phyloP scores from a whole-genome alignment of 2,329 filamentous ascomycete genomes.

The Talaromyces sp. region DNA sequence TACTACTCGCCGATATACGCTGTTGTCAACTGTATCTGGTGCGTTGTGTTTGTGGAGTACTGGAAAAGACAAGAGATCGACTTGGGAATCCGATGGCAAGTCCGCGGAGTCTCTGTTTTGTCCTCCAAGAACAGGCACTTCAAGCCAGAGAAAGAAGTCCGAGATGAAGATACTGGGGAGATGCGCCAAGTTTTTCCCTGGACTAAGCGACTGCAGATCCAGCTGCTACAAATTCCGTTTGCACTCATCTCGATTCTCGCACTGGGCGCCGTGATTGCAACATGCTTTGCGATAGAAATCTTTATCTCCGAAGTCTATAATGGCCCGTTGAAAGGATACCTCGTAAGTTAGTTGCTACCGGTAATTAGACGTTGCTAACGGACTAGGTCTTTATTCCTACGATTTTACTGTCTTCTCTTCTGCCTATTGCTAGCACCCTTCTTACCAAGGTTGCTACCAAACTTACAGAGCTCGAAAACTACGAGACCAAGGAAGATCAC shows the following conservation, averaged over 20 bases:
- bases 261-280: conserved; percentile 80
- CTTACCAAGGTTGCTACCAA: conserved; percentile 74
- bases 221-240: conserved; percentile 84
- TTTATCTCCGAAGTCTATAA: conserved; percentile 94
- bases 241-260: conserved; percentile 67
- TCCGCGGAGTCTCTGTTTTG: conserved; percentile 77
- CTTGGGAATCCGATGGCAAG: conserved; percentile 83
- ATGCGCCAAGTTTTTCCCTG: conserved; percentile 70
- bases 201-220: conserved; percentile 69
- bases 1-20: conserved; percentile 81
- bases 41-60: conserved; percentile 85
- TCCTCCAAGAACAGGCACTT: conserved; percentile 75
- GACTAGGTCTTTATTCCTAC: conserved; percentile 78
- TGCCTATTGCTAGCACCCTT: conserved; percentile 75
- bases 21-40: conserved; percentile 74
- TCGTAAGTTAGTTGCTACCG: conserved; percentile 51
- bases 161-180: conserved; percentile 81
- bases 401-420: conserved; percentile 71
- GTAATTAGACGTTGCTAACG: conserved; percentile 6
- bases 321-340: conserved; percentile 78
- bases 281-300: conserved; percentile 90
- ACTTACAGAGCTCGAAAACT: conserved; percentile 84
- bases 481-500: conserved; percentile 79
- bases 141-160: conserved; percentile 67
- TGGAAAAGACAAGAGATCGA: conserved; percentile 94